Percentiles rank a stretch among this genome's conserved stretches.
Evolutionary conservation across 108 stramenopile species (phyloP).

Genomic region (Pinguiococcus pyrenoidosus): DNA sequence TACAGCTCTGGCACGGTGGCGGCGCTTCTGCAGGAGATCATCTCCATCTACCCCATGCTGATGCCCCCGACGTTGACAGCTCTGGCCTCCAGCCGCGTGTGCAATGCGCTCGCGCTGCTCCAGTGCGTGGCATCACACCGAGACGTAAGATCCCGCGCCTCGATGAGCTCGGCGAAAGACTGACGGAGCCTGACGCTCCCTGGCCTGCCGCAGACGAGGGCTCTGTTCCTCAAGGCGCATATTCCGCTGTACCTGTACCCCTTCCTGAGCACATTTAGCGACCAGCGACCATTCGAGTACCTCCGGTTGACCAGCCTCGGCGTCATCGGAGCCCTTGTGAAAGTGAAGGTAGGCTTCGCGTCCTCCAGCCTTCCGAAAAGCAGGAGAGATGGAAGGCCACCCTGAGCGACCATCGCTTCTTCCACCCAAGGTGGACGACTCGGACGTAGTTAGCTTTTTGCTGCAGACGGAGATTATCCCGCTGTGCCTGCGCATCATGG

Average conservation of each 20-base stretch:
- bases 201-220: slow-evolving; percentile 84
- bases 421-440: slow-evolving; percentile 65
- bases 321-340: slow-evolving; percentile 98
- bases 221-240: slow-evolving; percentile 79
- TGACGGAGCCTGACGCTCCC: no score
- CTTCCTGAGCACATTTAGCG: slow-evolving; percentile 79
- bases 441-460: slow-evolving; percentile 88
- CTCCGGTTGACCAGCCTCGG: slow-evolving; percentile 87
- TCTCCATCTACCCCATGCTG: slow-evolving; percentile 88
- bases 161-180: no score
- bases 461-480: slow-evolving; percentile 81
- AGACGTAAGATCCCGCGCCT: no score
- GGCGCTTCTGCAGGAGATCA: slow-evolving; percentile 87
- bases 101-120: slow-evolving; percentile 93
- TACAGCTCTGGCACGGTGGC: slow-evolving; percentile 48
- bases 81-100: slow-evolving; percentile 85
- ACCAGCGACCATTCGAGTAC: slow-evolving; percentile 92
- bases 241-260: slow-evolving; percentile 97
- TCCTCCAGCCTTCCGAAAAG: not conserved
- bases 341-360: slow-evolving; percentile 20
- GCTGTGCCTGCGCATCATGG: slow-evolving; percentile 61
- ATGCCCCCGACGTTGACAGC: slow-evolving; percentile 91
- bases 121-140: slow-evolving; percentile 97
- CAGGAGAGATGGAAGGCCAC: not conserved
- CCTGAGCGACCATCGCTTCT: not conserved